A percentile compares a stretch with the other conserved stretches of the same genome.
Evolutionary conservation across 2,329 filamentous ascomycete genomes (phyloP).

Genomic region (Colletotrichum sansevieriae): DNA sequence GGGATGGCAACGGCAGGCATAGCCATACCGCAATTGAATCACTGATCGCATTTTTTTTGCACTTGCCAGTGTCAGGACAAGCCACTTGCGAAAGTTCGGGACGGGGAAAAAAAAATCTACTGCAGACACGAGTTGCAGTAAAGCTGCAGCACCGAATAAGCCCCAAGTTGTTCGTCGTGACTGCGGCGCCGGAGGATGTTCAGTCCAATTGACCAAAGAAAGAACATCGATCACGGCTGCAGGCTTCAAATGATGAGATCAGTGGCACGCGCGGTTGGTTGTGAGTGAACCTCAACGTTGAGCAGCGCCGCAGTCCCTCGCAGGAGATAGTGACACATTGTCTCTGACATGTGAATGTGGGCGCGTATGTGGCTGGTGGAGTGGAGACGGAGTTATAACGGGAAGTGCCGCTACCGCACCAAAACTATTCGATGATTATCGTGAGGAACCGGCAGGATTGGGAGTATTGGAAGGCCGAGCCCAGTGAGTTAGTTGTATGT

Average conservation of each 20-base stretch:
- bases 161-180: not conserved
- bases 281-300: conserved; percentile 24
- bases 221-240: not conserved
- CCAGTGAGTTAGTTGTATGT: too few relatives aligned
- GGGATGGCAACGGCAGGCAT: not conserved
- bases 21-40: not conserved
- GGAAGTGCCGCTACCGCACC: conserved; percentile 12
- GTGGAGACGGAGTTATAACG: not conserved
- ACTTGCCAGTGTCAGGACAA: too few relatives aligned
- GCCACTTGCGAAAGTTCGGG: not conserved
- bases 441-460: not conserved
- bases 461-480: not conserved
- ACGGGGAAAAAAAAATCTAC: not conserved
- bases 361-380: conserved; percentile 24
- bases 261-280: conserved; percentile 1
- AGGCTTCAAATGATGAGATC: conserved; percentile 16
- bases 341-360: conserved; percentile 40
- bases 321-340: conserved; percentile 24
- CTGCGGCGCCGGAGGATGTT: not conserved
- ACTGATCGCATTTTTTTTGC: not conserved
- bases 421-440: conserved; percentile 25
- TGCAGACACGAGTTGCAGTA: conserved; percentile 14
- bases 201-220: not conserved
- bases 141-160: not conserved
- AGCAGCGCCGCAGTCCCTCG: conserved; percentile 15